Conservation (phyloP, 2,329 filamentous ascomycete genomes). For the Westerdykella sp. region DNA sequence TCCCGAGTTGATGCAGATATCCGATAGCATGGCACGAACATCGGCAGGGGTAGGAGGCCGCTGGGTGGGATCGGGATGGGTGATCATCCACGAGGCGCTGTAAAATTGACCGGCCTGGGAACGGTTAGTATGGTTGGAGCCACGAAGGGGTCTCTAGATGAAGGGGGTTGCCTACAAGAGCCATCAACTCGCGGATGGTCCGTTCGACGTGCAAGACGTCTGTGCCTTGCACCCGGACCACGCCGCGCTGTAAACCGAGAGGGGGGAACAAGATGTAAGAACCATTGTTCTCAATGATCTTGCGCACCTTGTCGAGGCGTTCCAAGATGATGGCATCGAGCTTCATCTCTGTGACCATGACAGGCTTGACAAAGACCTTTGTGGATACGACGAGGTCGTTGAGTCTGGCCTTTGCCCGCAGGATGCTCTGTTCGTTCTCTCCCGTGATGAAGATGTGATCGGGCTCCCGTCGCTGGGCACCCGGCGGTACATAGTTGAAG, state of each 20-base stretch:
- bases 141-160: not conserved
- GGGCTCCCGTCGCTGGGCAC: conserved; percentile 73
- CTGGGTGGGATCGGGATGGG: conserved; percentile 63
- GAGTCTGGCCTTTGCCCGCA: conserved; percentile 83
- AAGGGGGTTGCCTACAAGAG: conserved; percentile 57
- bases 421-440: conserved; percentile 75
- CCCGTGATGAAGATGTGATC: conserved; percentile 95
- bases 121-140: conserved; percentile 15
- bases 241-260: conserved; percentile 74
- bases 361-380: conserved; percentile 77
- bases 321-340: conserved; percentile 90
- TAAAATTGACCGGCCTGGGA: conserved; percentile 89
- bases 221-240: conserved; percentile 84
- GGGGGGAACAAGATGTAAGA: conserved; percentile 90
- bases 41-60: conserved; percentile 60
- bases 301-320: conserved; percentile 90
- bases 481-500: conserved; percentile 81
- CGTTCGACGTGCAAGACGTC: conserved; percentile 93
- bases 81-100: conserved; percentile 91
- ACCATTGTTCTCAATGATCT: conserved; percentile 94
- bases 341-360: conserved; percentile 82
- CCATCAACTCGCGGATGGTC: conserved; percentile 93
- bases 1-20: conserved; percentile 94
- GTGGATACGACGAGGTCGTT: conserved; percentile 76
- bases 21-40: conserved; percentile 81